Evolutionary conservation across 495 filamentous ascomycete species (phyloP), one percentile per base, ranked within the genome.

Genomic region (Hypoxylon subgilvum): DNA sequence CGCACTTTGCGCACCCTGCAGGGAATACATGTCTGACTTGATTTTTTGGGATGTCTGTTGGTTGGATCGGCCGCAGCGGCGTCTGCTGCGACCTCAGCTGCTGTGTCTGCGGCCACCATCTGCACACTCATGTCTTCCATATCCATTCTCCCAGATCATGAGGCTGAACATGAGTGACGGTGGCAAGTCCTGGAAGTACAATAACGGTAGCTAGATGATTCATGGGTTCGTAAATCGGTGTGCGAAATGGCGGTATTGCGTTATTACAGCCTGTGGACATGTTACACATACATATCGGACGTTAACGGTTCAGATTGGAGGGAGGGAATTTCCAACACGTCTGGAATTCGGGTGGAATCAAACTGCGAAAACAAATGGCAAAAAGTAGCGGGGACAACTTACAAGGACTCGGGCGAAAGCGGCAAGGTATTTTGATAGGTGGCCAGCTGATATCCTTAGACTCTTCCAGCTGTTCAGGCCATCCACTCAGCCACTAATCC

Each of bases 1-100:
- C 76, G 76, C 12, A 80, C 77, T 64, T 80, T 80, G 54, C 77
- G 76, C 21, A 72, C 70, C 9, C 77, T 74, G 52, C 77, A 80
- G 6, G 76, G 76, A 51, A 74, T 68, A 59, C 76, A 79, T 21
- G 76, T 80, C 52, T 69, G 68, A 30, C 68, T 70, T 14, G 70
- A 69, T 43, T 72, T 72, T 52, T 72, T 72, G 8, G 65, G 63
- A 16, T 58, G 63, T 32, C 68, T 48, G 63, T 71, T 69, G 28
- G 65, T 40, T 28, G 67, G 67, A 40, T 70, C 67, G 54, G 61
- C 65, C 34, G 54, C 67, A 51, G 67, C 65, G 25, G 57, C 58
- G 32, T 70, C 67, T 38, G 55, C 67, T 39, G 67, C 67, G 41
- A 66, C 65, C 65, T 70, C 67, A 61, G 67, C 67, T 54, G 67